Evolutionary conservation across 1,139 yeast genomes (phyloP).

Genomic region (Zhuliangozyma parablackwelliae): DNA sequence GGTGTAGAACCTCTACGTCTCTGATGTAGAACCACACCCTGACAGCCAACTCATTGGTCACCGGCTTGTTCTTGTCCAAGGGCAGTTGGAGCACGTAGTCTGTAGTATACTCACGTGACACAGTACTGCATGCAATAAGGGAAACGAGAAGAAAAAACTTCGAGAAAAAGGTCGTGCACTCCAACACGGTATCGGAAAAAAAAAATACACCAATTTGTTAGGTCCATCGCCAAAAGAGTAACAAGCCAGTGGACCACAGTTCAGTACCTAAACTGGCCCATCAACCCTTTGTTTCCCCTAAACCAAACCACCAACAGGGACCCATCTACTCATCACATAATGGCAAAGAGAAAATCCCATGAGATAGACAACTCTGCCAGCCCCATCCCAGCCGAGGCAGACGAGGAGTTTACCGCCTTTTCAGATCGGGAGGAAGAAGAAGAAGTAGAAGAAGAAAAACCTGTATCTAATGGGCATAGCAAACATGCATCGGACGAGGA

Average conservation of each 20-base stretch:
- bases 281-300: too few relatives aligned
- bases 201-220: neutral
- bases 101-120: too few relatives aligned
- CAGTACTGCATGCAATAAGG: neutral
- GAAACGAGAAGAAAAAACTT: neutral
- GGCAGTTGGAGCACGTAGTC: too few relatives aligned
- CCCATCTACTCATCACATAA: constrained; percentile 4
- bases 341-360: constrained; percentile 31
- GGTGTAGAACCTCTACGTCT: too few relatives aligned
- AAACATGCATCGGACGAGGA: constrained; percentile 8
- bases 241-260: too few relatives aligned
- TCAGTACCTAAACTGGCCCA: too few relatives aligned
- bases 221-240: neutral
- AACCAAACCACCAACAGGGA: too few relatives aligned
- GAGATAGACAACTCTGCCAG: constrained; percentile 5
- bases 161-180: constrained; percentile 1
- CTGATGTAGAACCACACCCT: too few relatives aligned
- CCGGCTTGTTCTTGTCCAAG: too few relatives aligned
- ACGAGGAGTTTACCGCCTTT: constrained; percentile 10
- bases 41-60: too few relatives aligned
- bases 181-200: neutral
- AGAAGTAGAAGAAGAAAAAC: constrained; percentile 1
- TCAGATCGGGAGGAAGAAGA: constrained; percentile 6
- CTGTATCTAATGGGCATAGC: constrained; percentile 6
- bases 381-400: constrained; percentile 9